Percentiles rank a stretch among this genome's conserved stretches.
Conservation (phyloP, 163 green algal species). For the Prototheca stagnorum region DNA sequence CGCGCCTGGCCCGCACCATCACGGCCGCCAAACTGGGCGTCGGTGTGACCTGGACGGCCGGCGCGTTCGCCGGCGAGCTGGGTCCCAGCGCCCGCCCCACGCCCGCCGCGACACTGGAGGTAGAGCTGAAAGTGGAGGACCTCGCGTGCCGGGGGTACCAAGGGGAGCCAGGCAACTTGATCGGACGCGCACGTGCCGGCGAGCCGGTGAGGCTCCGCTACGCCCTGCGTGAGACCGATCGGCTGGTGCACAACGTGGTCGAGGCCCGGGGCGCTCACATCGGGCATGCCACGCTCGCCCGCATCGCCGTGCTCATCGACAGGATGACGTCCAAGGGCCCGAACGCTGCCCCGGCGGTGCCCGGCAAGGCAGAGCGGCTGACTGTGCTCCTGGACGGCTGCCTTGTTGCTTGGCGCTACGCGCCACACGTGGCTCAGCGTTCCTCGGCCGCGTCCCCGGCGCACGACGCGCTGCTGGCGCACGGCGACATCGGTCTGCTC, state of each 20-base stretch:
- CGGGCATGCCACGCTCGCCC: background rate
- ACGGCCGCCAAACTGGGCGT: no score
- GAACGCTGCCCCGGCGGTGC: background rate
- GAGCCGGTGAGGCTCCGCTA: slow-evolving; percentile 1
- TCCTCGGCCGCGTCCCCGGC: background rate
- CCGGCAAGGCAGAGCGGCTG: background rate
- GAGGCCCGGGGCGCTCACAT: background rate
- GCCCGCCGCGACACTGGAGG: no score
- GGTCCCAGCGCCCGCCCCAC: no score
- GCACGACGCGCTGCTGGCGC: slow-evolving; percentile 6
- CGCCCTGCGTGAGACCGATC: background rate
- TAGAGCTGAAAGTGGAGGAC: slow-evolving; percentile 12
- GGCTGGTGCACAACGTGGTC: background rate
- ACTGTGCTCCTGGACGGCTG: background rate
- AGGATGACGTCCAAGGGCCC: background rate
- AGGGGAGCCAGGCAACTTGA: slow-evolving; percentile 22
- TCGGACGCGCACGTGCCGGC: slow-evolving; percentile 2
- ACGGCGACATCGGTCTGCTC: slow-evolving; percentile 9
- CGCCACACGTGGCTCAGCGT: background rate
- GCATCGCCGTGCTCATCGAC: background rate
- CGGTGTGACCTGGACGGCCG: no score
- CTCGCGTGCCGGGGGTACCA: slow-evolving; percentile 5
- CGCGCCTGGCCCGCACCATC: no score
- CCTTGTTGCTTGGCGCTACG: background rate
- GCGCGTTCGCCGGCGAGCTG: no score